phyloP scores from a whole-genome alignment of 2,329 filamentous ascomycete species.

The Fusarium tjaetaba region DNA sequence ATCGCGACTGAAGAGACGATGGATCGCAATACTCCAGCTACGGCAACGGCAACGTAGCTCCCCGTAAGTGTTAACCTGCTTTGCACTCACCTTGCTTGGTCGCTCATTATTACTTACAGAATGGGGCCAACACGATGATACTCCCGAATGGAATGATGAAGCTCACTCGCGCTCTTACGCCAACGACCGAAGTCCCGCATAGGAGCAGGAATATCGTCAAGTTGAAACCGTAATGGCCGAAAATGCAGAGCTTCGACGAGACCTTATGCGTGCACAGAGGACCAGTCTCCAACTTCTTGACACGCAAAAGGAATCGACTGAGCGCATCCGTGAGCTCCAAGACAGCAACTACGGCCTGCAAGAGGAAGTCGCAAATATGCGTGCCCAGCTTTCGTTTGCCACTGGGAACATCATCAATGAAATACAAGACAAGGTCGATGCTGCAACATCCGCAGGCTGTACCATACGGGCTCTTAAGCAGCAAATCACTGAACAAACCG shows the following conservation, averaged over 20 bases:
- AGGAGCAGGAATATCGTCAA: neutral
- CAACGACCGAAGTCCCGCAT: neutral
- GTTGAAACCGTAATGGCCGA: neutral
- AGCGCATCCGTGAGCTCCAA: neutral
- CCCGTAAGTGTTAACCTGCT: neutral
- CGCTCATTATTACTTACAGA: neutral
- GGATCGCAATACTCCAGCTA: neutral
- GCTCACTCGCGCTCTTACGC: neutral
- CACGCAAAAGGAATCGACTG: fast-evolving
- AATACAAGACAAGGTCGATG: neutral
- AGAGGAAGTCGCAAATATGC: neutral
- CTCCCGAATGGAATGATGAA: neutral
- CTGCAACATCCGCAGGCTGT: fast-evolving
- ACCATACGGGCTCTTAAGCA: fast-evolving
- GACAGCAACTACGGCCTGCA: neutral
- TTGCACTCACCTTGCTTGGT: neutral
- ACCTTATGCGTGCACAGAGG: fast-evolving
- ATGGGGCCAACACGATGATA: neutral
- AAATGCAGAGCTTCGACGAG: neutral
- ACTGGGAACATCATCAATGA: fast-evolving
- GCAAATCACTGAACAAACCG: fast-evolving
- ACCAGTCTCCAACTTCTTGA: neutral
- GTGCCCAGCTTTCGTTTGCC: neutral
- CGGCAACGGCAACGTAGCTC: neutral
- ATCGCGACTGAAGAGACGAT: fast-evolving